These are phyloP conservation scores for Entomortierella lignicola DNA, from an alignment of 192 early-diverging fungal species.

Conservation along the genomic window DNA sequence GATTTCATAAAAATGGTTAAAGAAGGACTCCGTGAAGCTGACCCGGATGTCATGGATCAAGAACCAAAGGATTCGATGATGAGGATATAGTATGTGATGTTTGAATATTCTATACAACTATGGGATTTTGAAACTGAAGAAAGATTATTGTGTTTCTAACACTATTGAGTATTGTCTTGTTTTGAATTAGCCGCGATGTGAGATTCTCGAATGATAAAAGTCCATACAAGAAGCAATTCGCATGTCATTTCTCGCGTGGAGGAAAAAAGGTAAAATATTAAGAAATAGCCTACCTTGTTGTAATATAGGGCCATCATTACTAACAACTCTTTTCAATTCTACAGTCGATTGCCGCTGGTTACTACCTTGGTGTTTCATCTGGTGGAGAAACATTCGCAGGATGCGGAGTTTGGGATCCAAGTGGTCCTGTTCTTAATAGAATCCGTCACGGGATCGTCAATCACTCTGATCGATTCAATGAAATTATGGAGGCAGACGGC, in stretches of 20 bases:
- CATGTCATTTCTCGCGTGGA: slow-evolving; percentile 55
- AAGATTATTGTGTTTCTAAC: too few species aligned
- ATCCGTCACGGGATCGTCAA: slow-evolving; percentile 58
- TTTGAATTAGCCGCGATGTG: slow-evolving; percentile 63
- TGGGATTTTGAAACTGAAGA: too few species aligned
- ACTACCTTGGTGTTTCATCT: slow-evolving; percentile 61
- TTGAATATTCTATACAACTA: not conserved
- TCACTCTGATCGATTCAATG: slow-evolving; percentile 52
- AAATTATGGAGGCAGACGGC: slow-evolving; percentile 52
- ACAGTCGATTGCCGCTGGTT: slow-evolving; percentile 58
- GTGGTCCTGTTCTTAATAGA: slow-evolving; percentile 29
- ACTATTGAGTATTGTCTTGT: too few species aligned
- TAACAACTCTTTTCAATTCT: not conserved
- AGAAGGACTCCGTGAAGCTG: slow-evolving; percentile 53
- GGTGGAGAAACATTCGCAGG: slow-evolving; percentile 55
- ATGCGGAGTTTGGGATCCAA: slow-evolving; percentile 62
- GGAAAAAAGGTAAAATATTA: slow-evolving; percentile 66
- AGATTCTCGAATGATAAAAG: slow-evolving; percentile 66
- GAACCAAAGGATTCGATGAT: slow-evolving; percentile 60
- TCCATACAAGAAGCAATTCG: slow-evolving; percentile 65
- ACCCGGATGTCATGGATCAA: slow-evolving; percentile 56
- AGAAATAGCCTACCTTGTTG: too few species aligned
- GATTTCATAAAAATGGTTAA: slow-evolving; percentile 60
- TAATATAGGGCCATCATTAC: too few species aligned
- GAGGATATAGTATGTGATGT: slow-evolving; percentile 54